Evolutionary conservation across 177 flowering plant species (phyloP), one percentile per base, ranked within the genome.

Genomic region (Telopea speciosissima): DNA sequence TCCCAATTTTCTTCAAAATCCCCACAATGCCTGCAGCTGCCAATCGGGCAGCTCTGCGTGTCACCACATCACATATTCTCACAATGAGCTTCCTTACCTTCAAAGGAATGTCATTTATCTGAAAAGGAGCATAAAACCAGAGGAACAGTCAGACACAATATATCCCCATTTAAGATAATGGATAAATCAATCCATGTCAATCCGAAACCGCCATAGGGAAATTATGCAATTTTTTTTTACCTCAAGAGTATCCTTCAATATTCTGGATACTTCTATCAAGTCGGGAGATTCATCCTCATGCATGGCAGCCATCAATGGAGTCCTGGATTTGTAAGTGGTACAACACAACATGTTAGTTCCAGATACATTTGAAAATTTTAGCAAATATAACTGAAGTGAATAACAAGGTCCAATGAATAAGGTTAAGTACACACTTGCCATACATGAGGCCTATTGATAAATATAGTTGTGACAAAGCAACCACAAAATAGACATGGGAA

Each of bases 21-120:
- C 97, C 97, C n/a, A 85, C 97, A 71, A 94, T 86, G 21, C 97
- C 98, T 11, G 98, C 98, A 42, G 98, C 98, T 60, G 90, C 96
- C 70, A 94, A 75, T 40, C 98, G 79, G 24, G 95, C 98, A 66
- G 98, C 97, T 73, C 98, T 81, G 9, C 89, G 85, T 5, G 97
- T 86, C 28, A 94, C 92, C 24, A 85, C 82, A 66, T 94, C 97
- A 66, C 95, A 92, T 62, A 90, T 82, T 70, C 85, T 90, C 19
- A 92, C 92, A 16, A 94, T 76, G 24, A 94, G 85, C 76, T 79
- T 92, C 25, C 98, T 78, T 13, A 83, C 88, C 75, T 90, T 88
- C 52, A 90, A 71, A 44, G 98, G 85, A 58, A 83, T 82, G 21
- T 92, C 86, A 12, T 81, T 72, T 24, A 94, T 83, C 97, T 91